Percentiles rank a stretch among this genome's conserved stretches.
Conservation (phyloP, 2,329 filamentous ascomycete species). For the Penicillium sp. region DNA sequence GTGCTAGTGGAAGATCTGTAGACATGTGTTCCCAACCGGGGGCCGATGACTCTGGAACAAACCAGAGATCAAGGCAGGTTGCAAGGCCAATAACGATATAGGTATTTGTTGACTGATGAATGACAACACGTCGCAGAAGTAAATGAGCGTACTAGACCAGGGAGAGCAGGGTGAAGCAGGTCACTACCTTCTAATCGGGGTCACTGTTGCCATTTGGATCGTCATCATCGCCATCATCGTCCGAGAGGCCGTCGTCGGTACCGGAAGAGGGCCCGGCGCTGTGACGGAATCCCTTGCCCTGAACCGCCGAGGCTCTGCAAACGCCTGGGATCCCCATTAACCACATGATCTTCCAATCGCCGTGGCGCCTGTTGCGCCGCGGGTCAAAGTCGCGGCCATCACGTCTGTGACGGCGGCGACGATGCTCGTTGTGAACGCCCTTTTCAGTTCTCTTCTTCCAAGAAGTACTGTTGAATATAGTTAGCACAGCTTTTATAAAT, state of each 20-base stretch:
- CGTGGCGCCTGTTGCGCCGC: slow-evolving; percentile 32
- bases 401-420: slow-evolving; percentile 37
- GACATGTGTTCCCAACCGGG: slow-evolving; percentile 4
- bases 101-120: slow-evolving; percentile 10
- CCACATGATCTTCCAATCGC: slow-evolving; percentile 33
- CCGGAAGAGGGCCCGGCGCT: slow-evolving; percentile 41
- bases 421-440: slow-evolving; percentile 51
- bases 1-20: slow-evolving; percentile 7
- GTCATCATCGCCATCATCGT: slow-evolving; percentile 61
- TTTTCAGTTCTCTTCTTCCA: slow-evolving; percentile 80
- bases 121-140: slow-evolving; percentile 5
- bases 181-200: slow-evolving; percentile 56
- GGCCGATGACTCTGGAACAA: background rate
- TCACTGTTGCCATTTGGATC: slow-evolving; percentile 66
- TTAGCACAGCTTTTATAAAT: slow-evolving; percentile 3
- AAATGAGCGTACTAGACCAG: slow-evolving; percentile 7
- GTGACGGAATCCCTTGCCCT: slow-evolving; percentile 30
- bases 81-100: slow-evolving; percentile 7
- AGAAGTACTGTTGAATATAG: slow-evolving; percentile 65
- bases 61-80: background rate
- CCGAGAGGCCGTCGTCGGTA: slow-evolving; percentile 54
- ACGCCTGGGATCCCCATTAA: slow-evolving; percentile 45
- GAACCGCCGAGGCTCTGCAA: slow-evolving; percentile 37
- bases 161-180: slow-evolving; percentile 49
- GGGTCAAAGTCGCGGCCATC: slow-evolving; percentile 38